Conservation (phyloP, 163 green algal species). For the Scenedesmus sp. region DNA sequence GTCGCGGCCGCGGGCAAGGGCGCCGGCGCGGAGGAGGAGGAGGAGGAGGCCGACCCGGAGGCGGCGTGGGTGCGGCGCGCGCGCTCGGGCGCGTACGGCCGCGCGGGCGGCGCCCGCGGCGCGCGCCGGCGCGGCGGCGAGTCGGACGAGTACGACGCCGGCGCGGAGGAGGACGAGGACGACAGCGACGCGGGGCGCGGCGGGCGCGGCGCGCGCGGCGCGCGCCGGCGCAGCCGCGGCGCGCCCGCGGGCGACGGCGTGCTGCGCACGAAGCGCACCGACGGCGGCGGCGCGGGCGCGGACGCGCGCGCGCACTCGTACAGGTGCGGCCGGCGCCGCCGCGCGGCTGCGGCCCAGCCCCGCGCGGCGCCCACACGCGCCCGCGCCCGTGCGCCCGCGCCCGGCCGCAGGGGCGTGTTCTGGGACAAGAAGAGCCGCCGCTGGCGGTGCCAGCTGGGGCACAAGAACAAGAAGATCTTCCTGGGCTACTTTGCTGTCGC, state of each 20-base stretch:
- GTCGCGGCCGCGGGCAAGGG: constrained; percentile 20
- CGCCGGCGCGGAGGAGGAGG: not conserved
- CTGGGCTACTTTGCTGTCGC: constrained; percentile 43
- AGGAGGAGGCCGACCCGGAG: constrained; percentile 24
- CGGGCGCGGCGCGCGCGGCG: not conserved
- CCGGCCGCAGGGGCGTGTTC: constrained; percentile 35
- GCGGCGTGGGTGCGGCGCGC: constrained; percentile 23
- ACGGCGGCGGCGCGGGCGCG: not conserved
- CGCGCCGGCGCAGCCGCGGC: constrained; percentile 18
- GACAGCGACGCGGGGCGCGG: constrained; percentile 32
- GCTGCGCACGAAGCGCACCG: constrained; percentile 33
- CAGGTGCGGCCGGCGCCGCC: constrained; percentile 22
- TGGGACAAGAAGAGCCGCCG: constrained; percentile 48
- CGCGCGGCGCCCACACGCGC: not conserved
- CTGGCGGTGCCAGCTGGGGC: constrained; percentile 45
- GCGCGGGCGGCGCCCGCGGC: not conserved
- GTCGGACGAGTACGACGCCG: constrained; percentile 33
- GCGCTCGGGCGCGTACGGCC: not conserved
- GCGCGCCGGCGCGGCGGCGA: not conserved
- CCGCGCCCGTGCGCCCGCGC: not conserved
- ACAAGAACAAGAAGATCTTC: constrained; percentile 49
- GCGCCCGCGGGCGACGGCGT: not conserved
- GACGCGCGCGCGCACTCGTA: constrained; percentile 36
- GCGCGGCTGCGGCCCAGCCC: not conserved
- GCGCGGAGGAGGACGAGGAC: constrained; percentile 22